phyloP scores from a whole-genome alignment of 768 basidiomycete genomes.

The Cyclocybe cylindracea region DNA sequence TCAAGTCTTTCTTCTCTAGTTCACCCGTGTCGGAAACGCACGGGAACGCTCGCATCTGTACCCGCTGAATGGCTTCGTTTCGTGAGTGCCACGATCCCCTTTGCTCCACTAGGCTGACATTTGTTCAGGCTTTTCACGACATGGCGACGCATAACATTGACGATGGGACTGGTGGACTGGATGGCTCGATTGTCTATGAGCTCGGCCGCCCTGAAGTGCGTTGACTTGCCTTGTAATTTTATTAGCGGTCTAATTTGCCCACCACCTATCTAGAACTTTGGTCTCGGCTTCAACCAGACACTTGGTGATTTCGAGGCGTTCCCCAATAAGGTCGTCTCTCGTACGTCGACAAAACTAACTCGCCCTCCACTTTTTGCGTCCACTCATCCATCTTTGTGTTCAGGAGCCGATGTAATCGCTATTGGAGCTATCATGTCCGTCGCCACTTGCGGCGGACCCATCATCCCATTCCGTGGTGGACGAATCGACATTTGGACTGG shows the following conservation, averaged over 20 bases:
- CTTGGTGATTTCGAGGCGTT: conserved; percentile 41
- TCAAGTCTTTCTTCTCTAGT: conserved; percentile 33
- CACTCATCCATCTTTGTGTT: conserved; percentile 43
- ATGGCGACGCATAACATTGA: conserved; percentile 46
- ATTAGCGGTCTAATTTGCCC: not conserved
- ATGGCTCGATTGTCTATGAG: conserved; percentile 51
- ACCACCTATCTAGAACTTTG: conserved; percentile 39
- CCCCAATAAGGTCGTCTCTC: conserved; percentile 44
- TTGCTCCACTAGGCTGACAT: not conserved
- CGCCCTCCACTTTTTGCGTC: conserved; percentile 23
- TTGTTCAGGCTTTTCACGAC: conserved; percentile 48
- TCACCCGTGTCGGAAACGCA: conserved; percentile 31
- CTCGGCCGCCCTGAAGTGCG: conserved; percentile 40
- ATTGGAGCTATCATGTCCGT: conserved; percentile 48
- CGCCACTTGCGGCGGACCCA: conserved; percentile 57
- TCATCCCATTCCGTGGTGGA: conserved; percentile 64
- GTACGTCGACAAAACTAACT: conserved; percentile 24
- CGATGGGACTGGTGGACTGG: conserved; percentile 51
- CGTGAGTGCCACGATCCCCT: conserved; percentile 18
- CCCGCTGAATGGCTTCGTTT: conserved; percentile 39
- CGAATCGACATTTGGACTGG: conserved; percentile 41
- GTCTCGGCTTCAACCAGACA: conserved; percentile 45
- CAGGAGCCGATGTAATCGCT: conserved; percentile 53
- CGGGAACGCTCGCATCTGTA: conserved; percentile 28
- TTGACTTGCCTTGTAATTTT: conserved; percentile 2